Evolutionary conservation across 2,329 filamentous ascomycete species (phyloP).

Genomic region (Pseudogymnoascus sp.): DNA sequence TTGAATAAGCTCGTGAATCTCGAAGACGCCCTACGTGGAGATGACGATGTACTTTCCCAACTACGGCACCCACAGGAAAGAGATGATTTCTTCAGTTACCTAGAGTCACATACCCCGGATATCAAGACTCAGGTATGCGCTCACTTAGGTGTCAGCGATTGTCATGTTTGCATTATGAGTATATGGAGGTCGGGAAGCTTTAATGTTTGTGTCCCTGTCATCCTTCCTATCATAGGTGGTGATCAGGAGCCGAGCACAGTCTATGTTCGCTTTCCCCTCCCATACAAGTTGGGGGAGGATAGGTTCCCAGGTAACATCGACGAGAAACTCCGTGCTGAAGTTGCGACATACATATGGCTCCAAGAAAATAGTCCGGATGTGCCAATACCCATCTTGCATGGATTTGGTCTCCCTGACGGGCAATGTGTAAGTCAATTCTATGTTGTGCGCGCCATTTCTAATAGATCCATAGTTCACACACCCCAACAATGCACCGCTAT

Average conservation of each 20-base stretch:
- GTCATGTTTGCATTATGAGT: constrained; percentile 16
- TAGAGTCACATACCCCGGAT: not conserved
- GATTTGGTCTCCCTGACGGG: constrained; percentile 7
- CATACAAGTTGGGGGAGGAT: constrained; percentile 32
- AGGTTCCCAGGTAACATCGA: constrained; percentile 33
- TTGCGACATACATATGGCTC: constrained; percentile 33
- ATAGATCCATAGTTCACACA: not conserved
- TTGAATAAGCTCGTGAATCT: not conserved
- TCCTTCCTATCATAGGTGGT: constrained; percentile 14
- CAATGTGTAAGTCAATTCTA: not conserved
- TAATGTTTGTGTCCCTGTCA: constrained; percentile 30
- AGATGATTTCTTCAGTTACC: not conserved
- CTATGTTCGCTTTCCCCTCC: constrained; percentile 26
- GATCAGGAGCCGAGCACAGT: not conserved
- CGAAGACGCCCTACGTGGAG: constrained; percentile 12
- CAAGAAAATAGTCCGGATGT: constrained; percentile 29
- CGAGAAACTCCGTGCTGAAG: constrained; percentile 36
- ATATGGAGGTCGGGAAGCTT: constrained; percentile 29
- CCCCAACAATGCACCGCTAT: not conserved
- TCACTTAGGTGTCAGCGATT: constrained; percentile 11
- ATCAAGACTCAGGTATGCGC: constrained; percentile 2
- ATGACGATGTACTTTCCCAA: constrained; percentile 9
- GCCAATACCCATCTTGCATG: constrained; percentile 29
- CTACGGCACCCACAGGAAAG: not conserved
- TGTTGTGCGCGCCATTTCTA: not conserved